phyloP scores from a whole-genome alignment of 805 yeast species.

The Kodamaea fukazawae region DNA sequence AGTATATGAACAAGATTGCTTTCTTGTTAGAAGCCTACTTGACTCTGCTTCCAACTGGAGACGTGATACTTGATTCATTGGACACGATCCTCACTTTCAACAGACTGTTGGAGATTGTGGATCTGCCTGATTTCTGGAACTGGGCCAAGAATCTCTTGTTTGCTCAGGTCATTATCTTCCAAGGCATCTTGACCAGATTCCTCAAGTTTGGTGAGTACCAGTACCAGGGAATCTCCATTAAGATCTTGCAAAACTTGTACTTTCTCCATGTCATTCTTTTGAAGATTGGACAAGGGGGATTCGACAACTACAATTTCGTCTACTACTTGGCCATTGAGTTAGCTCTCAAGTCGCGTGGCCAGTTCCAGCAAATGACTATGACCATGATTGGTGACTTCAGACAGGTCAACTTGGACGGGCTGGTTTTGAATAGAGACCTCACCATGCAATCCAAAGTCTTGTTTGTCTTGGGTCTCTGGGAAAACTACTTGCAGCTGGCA shows the following conservation, averaged over 20 bases:
- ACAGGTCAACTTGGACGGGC: slow-evolving; percentile 31
- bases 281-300: slow-evolving; percentile 62
- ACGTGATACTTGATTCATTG: slow-evolving; percentile 19
- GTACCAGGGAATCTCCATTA: slow-evolving; percentile 25
- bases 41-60: slow-evolving; percentile 16
- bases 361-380: slow-evolving; percentile 20
- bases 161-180: slow-evolving; percentile 48
- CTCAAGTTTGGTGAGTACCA: slow-evolving; percentile 23
- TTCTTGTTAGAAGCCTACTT: slow-evolving; percentile 41
- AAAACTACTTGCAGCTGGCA: slow-evolving; percentile 38
- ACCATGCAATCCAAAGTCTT: slow-evolving; percentile 38
- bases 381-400: slow-evolving; percentile 33
- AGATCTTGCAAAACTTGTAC: slow-evolving; percentile 41
- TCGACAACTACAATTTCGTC: slow-evolving; percentile 60
- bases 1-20: slow-evolving; percentile 49
- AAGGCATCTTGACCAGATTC: slow-evolving; percentile 44
- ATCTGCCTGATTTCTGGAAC: slow-evolving; percentile 31
- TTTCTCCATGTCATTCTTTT: slow-evolving; percentile 47
- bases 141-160: slow-evolving; percentile 43
- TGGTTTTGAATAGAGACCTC: slow-evolving; percentile 24
- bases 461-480: slow-evolving; percentile 48
- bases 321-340: slow-evolving; percentile 48
- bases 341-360: slow-evolving; percentile 18
- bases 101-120: slow-evolving; percentile 15
- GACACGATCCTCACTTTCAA: slow-evolving; percentile 29